A percentile compares a stretch with the other conserved stretches of the same genome.
Conservation (phyloP, 805 yeast species). For the Lachancea mirantina region DNA sequence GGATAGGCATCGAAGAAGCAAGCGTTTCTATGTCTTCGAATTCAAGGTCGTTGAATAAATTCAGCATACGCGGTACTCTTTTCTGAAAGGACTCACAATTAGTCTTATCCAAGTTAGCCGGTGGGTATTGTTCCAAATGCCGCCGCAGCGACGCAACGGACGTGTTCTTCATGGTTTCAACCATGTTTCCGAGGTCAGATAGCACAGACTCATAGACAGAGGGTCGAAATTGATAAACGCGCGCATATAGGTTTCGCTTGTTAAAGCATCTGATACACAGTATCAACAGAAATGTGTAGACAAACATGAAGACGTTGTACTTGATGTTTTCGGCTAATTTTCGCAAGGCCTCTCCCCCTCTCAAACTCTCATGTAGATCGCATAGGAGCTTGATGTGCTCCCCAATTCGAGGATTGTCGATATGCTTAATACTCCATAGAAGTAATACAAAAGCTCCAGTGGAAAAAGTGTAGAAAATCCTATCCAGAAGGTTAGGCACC, state of each 20-base stretch:
- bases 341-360: background rate
- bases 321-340: slow-evolving; percentile 19
- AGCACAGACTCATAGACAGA: slow-evolving; percentile 11
- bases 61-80: background rate
- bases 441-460: slow-evolving; percentile 21
- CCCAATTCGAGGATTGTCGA: slow-evolving; percentile 11
- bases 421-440: slow-evolving; percentile 15
- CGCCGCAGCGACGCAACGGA: slow-evolving; percentile 12
- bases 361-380: background rate
- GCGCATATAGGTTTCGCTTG: slow-evolving; percentile 1
- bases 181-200: slow-evolving; percentile 9
- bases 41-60: slow-evolving; percentile 8
- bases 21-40: slow-evolving; percentile 3
- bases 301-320: slow-evolving; percentile 21
- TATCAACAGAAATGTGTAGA: slow-evolving; percentile 20
- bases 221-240: slow-evolving; percentile 5
- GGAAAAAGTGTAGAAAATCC: slow-evolving; percentile 17
- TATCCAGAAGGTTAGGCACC: slow-evolving; percentile 20
- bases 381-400: slow-evolving; percentile 3
- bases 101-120: background rate
- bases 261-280: slow-evolving; percentile 13
- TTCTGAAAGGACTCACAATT: background rate
- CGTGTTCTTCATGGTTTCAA: slow-evolving; percentile 13
- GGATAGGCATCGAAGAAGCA: slow-evolving; percentile 6
- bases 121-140: slow-evolving; percentile 7